Evolutionary conservation across 1,284 basidiomycete genomes (phyloP), one percentile per base, ranked within the genome.

Genomic region (Heliocybe sulcata): DNA sequence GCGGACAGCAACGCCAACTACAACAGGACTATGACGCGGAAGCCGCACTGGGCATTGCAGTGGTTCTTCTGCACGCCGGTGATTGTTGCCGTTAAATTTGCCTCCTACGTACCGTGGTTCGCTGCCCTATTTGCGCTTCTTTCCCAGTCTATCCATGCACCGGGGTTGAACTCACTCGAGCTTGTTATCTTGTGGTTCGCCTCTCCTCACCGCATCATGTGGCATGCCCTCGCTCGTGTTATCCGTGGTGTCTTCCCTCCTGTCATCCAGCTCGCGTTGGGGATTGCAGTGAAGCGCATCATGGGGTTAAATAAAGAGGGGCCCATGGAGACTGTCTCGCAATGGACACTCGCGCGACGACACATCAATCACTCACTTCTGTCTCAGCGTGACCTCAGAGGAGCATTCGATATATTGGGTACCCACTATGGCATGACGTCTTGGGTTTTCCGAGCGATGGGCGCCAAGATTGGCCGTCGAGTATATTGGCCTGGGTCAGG

Each of bases 401-500:
- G 65, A 12, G 70, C 70, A 1, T 73, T 73, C 58, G 68, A 70
- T 19, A 69, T 77, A 52, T 59, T 77, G 23, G 75, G 75, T 1
- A 69, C 66, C 1, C 75, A 77, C 59, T 76, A 75, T 57, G 73
- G 76, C 59, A 61, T 67, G 33, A 74, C 75, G 2, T 61, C 74
- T 64, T 59, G 72, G 31, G 64, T 71, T 11, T 77, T 71, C 58
- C 67, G 75, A 4, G 63, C 67, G 29, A 76, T 77, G 75, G 75
- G 75, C 20, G 75, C 75, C 23, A 76, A 75, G 62, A 64, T 77
- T 22, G 76, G 75, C 19, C 65, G 69, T 56, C 69, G 72, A 4
- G 69, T 77, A n/a, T 77, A 77, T 60, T 77, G 76, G 76, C 75
- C 75, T 12, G 72, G 72, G 10, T 73, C 72, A 16, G 72, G 75